These are phyloP conservation scores for Claviceps quebecensis DNA, from an alignment of 2,329 filamentous ascomycete species.

Conservation along the genomic window DNA sequence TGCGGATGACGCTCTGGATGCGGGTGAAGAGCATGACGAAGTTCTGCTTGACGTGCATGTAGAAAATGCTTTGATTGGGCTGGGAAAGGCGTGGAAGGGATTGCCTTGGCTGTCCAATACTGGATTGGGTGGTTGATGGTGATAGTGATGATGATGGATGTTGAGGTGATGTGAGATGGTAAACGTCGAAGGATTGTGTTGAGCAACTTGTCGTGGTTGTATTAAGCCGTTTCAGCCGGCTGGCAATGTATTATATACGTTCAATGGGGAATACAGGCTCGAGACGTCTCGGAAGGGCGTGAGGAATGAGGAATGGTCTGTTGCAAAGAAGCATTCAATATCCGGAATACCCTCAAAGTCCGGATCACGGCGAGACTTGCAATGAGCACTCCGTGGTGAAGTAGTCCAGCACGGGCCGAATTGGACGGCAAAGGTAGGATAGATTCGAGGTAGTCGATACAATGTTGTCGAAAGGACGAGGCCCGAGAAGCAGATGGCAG, in stretches of 20 bases:
- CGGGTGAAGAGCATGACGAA: conserved; percentile 30
- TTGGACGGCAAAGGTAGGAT: not conserved
- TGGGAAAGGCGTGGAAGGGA: not conserved
- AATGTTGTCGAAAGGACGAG: not conserved
- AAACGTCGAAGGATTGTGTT: no score
- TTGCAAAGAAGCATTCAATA: no score
- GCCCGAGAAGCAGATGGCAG: not conserved
- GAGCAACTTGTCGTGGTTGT: no score
- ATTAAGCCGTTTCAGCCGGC: not conserved
- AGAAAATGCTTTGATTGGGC: not conserved
- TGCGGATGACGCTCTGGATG: conserved; percentile 26
- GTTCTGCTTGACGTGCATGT: conserved; percentile 25
- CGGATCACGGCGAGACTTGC: not conserved
- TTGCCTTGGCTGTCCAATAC: not conserved
- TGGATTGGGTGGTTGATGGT: not conserved
- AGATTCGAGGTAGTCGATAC: not conserved
- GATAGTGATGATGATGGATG: not conserved
- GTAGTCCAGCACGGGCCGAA: no score
- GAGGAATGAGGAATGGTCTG: not conserved
- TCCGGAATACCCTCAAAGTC: not conserved
- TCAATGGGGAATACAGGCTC: not conserved
- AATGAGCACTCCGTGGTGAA: not conserved
- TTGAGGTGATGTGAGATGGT: no score
- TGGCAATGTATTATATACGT: not conserved
- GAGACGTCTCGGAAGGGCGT: not conserved